Conservation (phyloP, 805 yeast species). For the Wickerhamiella kazuoi region DNA sequence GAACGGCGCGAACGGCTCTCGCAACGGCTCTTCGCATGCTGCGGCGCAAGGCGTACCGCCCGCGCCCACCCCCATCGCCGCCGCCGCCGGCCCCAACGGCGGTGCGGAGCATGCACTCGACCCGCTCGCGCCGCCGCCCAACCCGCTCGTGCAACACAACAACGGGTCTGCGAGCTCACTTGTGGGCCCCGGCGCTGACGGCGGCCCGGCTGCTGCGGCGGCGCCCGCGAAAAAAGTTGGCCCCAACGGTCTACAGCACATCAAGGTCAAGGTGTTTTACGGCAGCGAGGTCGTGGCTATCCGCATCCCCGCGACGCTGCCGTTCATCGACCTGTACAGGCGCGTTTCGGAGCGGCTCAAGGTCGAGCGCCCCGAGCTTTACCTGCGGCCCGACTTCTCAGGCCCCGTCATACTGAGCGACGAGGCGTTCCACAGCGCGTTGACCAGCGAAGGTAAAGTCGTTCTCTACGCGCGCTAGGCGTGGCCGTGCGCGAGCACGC, state of each 20-base stretch:
- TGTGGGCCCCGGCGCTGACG: not conserved
- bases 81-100: too few species aligned
- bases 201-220: not conserved
- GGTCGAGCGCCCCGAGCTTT: constrained; percentile 15
- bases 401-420: constrained; percentile 17
- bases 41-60: too few species aligned
- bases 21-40: not conserved
- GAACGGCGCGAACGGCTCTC: not conserved
- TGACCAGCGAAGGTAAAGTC: constrained; percentile 18
- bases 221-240: not conserved
- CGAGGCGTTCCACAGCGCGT: constrained; percentile 15
- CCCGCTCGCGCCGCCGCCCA: not conserved
- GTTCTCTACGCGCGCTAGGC: constrained; percentile 13
- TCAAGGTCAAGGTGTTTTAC: constrained; percentile 25
- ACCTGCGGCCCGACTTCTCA: constrained; percentile 14
- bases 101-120: too few species aligned
- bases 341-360: constrained; percentile 21
- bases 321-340: constrained; percentile 17
- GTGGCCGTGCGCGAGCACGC: too few species aligned
- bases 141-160: not conserved
- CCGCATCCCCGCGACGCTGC: constrained; percentile 20
- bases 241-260: constrained; percentile 4
- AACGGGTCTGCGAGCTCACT: not conserved
- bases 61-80: too few species aligned
- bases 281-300: constrained; percentile 24